Evolutionary conservation across 1,284 basidiomycete genomes (phyloP), one percentile per base, ranked within the genome.

Genomic region (Malassezia sympodialis): DNA sequence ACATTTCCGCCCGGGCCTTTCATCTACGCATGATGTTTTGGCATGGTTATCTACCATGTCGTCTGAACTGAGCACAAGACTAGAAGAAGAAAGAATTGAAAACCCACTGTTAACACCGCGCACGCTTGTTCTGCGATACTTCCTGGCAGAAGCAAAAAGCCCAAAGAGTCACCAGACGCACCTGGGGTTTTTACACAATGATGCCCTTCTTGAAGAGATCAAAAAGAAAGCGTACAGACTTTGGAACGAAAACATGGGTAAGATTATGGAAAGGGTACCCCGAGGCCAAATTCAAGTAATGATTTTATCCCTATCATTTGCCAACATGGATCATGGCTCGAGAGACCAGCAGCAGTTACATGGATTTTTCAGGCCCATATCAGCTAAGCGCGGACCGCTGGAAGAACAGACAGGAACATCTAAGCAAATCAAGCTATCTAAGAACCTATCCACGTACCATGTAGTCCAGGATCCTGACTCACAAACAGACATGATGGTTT

Each of bases 41-140:
- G 87, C 90, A 61, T 98, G 93, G 94, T 81, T 98, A 30, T 80
- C 84, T 4, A 85, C 96, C 8, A 82, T 96, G 17, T 84, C 90
- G 8, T 87, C 89, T 14, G 93, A 98, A 69, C 79, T 98, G 15
- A 82, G 85, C 7, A 79, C 91, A 14, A 80, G 93, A 42, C 78
- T 98, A 21, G 83, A 82, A 44, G 89, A 96, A 61, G 87, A 87
- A 0, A 79, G 93, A 15, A 80, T 85, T 57, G 77, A 79, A 0
- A 80, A 80, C 19, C 39, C 53, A 10, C 84, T 84, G 30, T 73
- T 96, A 17, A 96, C 91, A 72, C 93, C 93, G 0, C 96, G 89
- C 76, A 87, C 87, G 0, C 78, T 98, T 34, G 88, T 87, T 8
- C 77, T 96, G 49, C 66, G 48, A 58, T 61, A 56, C 40, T 41